Evolutionary conservation across 768 basidiomycete genomes (phyloP), one percentile per base, ranked within the genome.

Genomic region (Leccinum longicurvipes): DNA sequence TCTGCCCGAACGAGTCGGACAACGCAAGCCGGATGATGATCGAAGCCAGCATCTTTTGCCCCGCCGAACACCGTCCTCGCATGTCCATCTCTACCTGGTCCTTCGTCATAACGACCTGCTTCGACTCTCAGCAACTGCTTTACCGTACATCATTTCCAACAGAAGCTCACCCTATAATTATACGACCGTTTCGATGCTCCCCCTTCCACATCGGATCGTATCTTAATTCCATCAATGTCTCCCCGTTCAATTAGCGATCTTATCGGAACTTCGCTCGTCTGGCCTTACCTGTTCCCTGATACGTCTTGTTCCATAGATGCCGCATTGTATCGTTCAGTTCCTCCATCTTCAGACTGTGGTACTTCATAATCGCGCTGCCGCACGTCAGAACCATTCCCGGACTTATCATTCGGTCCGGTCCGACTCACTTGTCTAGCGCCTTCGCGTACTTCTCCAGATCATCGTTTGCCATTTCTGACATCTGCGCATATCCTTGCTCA

Each of bases 1-100:
- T 97, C 69, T 94, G 91, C 3, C 93, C 93, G 65, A 99, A 98
- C 3, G 93, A 96, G 68, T 99, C 97, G 6, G 96, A 96, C 25
- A 99, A 79, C 4, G 97, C 97, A 32, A 99, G 84, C 6, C 97
- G 86, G 65, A 99, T 98, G 73, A 98, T 93, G 72, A 98, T 98
- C 21, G 92, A 95, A 10, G 96, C 97, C 56, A 99, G 76, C 82
- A 98, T 98, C 75, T 99, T 99, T 74, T 99, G 97, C 0, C 97
- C 97, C 1, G 97, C 97, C 15, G 91, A 94, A 74, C 97, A 99
- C 60, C 97, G 85, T 24, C 97, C 97, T 54, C 97, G 86, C 97
- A 99, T 99, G 73, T 98, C 97, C 91, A 99, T 94, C 73, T 98
- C 96, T 7, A 98, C 95, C 66, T 94, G 90, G 69, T 98, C 95